Percentiles rank a stretch among this genome's conserved stretches.
These are phyloP conservation scores for Blastomyces gilchristii DNA, from an alignment of 2,329 filamentous ascomycete species.

Conservation along the genomic window DNA sequence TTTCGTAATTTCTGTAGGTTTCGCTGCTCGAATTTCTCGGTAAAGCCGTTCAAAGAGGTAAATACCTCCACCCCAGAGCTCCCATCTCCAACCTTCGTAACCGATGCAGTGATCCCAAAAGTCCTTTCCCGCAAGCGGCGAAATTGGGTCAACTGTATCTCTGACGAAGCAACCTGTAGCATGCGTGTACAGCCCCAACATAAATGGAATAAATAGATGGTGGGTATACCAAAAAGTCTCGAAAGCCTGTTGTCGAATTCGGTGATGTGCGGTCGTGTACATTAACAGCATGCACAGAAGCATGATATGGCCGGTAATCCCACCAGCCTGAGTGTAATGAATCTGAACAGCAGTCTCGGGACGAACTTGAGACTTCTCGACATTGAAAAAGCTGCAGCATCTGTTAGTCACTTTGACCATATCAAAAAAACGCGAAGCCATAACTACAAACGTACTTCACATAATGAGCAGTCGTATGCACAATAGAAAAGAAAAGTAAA, in stretches of 20 bases:
- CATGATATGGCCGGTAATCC: conserved; percentile 95
- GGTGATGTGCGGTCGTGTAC: conserved; percentile 88
- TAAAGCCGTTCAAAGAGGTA: conserved; percentile 85
- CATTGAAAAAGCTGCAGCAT: conserved; percentile 70
- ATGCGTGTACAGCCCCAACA: conserved; percentile 90
- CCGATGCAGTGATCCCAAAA: conserved; percentile 94
- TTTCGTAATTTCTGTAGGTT: conserved; percentile 79
- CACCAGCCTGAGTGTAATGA: conserved; percentile 79
- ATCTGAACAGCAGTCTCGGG: conserved; percentile 75
- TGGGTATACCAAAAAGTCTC: conserved; percentile 99
- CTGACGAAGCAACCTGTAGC: conserved; percentile 94
- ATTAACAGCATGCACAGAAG: conserved; percentile 98
- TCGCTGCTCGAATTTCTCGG: conserved; percentile 74
- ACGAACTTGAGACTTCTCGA: conserved; percentile 75
- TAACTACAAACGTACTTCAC: conserved; percentile 59
- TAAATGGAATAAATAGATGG: conserved; percentile 93
- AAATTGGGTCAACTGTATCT: conserved; percentile 59
- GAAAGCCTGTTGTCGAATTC: conserved; percentile 92
- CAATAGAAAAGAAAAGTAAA: conserved; percentile 67
- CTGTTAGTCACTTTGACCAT: conserved; percentile 19
- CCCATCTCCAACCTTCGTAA: conserved; percentile 96
- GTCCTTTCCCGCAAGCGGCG: conserved; percentile 67
- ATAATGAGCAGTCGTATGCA: conserved; percentile 76
- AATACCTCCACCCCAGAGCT: conserved; percentile 71
- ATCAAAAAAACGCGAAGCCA: not conserved